Conservation (phyloP, 2,329 filamentous ascomycete species). For the Microsporum ferrugineum region DNA sequence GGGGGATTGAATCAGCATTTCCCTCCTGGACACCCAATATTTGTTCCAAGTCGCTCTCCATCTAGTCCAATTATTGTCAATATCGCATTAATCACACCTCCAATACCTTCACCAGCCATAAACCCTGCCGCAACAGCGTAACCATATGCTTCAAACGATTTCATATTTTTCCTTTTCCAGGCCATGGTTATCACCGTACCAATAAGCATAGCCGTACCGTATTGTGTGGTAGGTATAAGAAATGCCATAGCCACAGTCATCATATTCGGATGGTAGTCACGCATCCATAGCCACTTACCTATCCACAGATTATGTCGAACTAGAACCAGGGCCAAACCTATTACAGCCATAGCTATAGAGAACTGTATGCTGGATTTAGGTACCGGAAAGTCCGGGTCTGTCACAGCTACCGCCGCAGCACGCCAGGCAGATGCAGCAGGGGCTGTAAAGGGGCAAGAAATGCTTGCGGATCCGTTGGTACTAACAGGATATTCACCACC, state of each 20-base stretch:
- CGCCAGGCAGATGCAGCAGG: constrained; percentile 56
- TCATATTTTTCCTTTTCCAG: constrained; percentile 45
- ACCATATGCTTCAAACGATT: constrained; percentile 46
- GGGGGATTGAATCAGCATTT: background rate
- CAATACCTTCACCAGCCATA: constrained; percentile 53
- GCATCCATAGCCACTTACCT: constrained; percentile 7
- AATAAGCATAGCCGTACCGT: constrained; percentile 48
- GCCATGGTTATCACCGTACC: constrained; percentile 42
- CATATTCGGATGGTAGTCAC: constrained; percentile 10
- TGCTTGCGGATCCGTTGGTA: background rate
- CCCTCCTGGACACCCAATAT: constrained; percentile 32
- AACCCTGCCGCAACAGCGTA: constrained; percentile 50
- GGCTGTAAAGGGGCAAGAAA: constrained; percentile 46
- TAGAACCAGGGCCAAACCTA: constrained; percentile 4
- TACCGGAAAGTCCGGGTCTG: constrained; percentile 45
- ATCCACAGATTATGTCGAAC: constrained; percentile 8
- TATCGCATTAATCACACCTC: constrained; percentile 50
- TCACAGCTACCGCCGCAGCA: constrained; percentile 53
- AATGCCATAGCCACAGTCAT: constrained; percentile 45
- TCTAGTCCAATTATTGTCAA: constrained; percentile 29
- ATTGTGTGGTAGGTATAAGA: constrained; percentile 46
- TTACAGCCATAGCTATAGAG: constrained; percentile 42
- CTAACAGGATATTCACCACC: constrained; percentile 20
- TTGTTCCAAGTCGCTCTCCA: constrained; percentile 32
- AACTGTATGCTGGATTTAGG: constrained; percentile 40